Percentiles rank a stretch among this genome's conserved stretches.
These are phyloP conservation scores for Eustoma russellianum DNA, from an alignment of 257 asterid species.

Conservation along the genomic window DNA sequence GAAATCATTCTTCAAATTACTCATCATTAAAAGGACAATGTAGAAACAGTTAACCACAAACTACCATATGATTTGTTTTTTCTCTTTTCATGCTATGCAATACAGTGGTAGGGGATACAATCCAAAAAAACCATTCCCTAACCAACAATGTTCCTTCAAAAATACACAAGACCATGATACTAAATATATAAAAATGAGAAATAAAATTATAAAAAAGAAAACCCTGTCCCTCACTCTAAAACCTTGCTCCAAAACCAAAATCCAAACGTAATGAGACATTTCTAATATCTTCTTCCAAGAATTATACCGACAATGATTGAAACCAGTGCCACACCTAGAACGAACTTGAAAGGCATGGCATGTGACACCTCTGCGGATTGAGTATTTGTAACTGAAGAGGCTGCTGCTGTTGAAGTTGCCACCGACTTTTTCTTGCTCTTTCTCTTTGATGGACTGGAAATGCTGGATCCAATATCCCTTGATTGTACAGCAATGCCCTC, in stretches of 20 bases:
- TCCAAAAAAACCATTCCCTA: conserved; percentile 3
- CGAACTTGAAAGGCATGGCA: conserved; percentile 31
- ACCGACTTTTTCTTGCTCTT: conserved; percentile 66
- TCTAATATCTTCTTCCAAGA: conserved; percentile 63
- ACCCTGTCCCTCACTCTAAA: not conserved
- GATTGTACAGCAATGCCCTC: conserved; percentile 17
- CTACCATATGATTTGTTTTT: not conserved
- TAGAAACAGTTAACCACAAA: no score
- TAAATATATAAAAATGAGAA: not conserved
- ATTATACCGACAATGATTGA: conserved; percentile 58
- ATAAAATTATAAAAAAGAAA: not conserved
- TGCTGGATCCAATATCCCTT: conserved; percentile 31
- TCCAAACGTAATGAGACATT: not conserved
- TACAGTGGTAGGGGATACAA: not conserved
- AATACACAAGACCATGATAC: not conserved
- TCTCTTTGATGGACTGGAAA: conserved; percentile 42
- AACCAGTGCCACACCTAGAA: conserved; percentile 72
- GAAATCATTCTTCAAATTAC: no score
- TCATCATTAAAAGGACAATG: no score
- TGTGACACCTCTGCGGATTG: conserved; percentile 33
- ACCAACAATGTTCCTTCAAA: not conserved
- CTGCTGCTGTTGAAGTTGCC: conserved; percentile 31
- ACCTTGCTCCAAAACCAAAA: not conserved
- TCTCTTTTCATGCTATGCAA: not conserved
- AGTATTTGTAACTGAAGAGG: conserved; percentile 28